These are phyloP conservation scores for Xylaria sp. DNA, from an alignment of 2,329 filamentous ascomycete species.

Conservation along the genomic window DNA sequence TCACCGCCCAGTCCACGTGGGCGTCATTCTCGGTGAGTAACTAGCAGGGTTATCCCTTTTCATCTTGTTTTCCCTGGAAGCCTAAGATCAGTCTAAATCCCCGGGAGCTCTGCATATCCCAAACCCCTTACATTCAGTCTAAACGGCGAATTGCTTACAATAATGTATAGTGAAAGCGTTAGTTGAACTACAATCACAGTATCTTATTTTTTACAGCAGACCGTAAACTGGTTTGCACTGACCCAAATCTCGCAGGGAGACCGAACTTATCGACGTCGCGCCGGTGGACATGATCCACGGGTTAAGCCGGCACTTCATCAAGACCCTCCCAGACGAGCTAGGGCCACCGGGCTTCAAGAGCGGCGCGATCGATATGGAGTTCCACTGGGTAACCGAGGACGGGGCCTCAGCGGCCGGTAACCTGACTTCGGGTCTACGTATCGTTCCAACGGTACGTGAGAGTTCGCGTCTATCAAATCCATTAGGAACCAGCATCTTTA, in stretches of 20 bases:
- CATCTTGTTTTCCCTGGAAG: not conserved
- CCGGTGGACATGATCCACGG: slow-evolving; percentile 21
- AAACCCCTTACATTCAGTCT: not conserved
- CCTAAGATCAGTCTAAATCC: not conserved
- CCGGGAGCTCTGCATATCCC: not conserved
- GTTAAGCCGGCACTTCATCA: not conserved
- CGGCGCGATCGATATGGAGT: slow-evolving; percentile 15
- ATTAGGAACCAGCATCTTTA: no score
- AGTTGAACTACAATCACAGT: not conserved
- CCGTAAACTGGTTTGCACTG: not conserved
- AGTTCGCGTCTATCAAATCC: no score
- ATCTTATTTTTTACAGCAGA: not conserved
- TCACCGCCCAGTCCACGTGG: slow-evolving; percentile 17
- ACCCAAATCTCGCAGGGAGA: not conserved
- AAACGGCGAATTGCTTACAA: not conserved
- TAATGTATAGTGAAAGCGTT: slow-evolving; percentile 1
- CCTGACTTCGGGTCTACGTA: not conserved
- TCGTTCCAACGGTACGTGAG: slow-evolving; percentile 12
- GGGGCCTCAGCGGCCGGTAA: not conserved
- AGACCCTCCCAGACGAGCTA: not conserved
- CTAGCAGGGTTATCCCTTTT: not conserved
- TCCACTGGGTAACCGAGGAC: slow-evolving; percentile 21
- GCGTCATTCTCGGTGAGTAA: slow-evolving; percentile 21
- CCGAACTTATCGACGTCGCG: slow-evolving; percentile 12
- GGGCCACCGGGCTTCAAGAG: slow-evolving; percentile 15